Evolutionary conservation across 2,329 filamentous ascomycete genomes (phyloP).

Genomic region (Coniochaeta pulveracea): DNA sequence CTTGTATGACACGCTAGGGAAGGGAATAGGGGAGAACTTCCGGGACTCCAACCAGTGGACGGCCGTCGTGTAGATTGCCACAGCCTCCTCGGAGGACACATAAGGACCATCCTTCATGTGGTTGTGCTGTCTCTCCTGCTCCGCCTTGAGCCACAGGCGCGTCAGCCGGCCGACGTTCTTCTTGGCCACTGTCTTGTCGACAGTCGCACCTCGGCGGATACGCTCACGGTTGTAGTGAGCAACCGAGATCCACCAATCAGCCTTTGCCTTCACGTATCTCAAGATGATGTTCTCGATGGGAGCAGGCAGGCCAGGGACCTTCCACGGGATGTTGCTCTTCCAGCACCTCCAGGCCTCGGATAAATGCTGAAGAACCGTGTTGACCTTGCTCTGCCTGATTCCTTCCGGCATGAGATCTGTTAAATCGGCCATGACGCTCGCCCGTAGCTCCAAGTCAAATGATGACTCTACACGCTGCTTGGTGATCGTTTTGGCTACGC

Average conservation of each 20-base stretch:
- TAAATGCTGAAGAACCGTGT: constrained; percentile 91
- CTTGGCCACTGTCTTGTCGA: constrained; percentile 98
- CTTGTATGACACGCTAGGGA: constrained; percentile 98
- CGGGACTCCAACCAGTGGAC: constrained; percentile 98
- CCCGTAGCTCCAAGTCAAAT: constrained; percentile 92
- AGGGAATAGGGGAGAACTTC: constrained; percentile 97
- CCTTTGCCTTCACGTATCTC: constrained; percentile 97
- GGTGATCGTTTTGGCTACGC: constrained; percentile 96
- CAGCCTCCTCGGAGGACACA: constrained; percentile 94
- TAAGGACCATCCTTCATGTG: constrained; percentile 99
- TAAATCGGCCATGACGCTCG: constrained; percentile 95
- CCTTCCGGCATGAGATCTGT: constrained; percentile 99
- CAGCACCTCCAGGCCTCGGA: constrained; percentile 99
- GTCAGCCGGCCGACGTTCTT: constrained; percentile 96
- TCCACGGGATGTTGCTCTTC: constrained; percentile 99
- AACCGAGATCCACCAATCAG: constrained; percentile 99
- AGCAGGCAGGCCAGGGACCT: constrained; percentile 89
- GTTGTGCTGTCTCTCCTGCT: constrained; percentile 97
- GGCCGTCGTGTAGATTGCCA: constrained; percentile 97
- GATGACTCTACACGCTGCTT: constrained; percentile 99
- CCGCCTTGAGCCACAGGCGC: constrained; percentile 91
- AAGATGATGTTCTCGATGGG: constrained; percentile 98
- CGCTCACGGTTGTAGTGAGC: constrained; percentile 98
- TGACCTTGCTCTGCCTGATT: constrained; percentile 99
- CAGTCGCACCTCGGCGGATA: constrained; percentile 89